phyloP scores from a whole-genome alignment of 208 protist species.

The Trypanosoma conorhini region DNA sequence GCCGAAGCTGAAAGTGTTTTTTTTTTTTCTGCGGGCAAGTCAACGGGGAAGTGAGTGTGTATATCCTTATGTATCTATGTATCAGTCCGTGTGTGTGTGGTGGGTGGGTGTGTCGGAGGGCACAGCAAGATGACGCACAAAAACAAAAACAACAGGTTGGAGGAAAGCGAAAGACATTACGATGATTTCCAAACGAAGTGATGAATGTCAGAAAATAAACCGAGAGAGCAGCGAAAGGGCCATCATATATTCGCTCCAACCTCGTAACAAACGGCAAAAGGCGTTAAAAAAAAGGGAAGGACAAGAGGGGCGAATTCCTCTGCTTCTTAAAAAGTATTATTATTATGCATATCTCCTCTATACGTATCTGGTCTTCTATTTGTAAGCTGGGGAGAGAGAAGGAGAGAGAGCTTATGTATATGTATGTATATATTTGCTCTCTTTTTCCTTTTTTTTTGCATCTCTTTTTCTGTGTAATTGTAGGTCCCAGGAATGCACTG shows the following conservation, averaged over 20 bases:
- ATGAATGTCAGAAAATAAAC: neutral
- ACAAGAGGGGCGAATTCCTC: no score
- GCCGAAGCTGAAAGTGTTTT: no score
- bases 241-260: no score
- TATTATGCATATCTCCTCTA: no score
- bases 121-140: neutral
- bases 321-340: no score
- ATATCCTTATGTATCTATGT: neutral
- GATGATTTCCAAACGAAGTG: neutral
- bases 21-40: no score
- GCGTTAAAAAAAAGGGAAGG: no score
- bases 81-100: neutral
- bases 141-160: neutral
- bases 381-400: no score
- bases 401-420: neutral
- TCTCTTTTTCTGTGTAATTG: constrained; percentile 25
- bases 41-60: constrained; percentile 3
- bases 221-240: no score
- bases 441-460: constrained; percentile 21
- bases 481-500: neutral
- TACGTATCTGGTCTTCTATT: neutral
- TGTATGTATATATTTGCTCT: constrained; percentile 11
- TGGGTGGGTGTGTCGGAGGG: no score
- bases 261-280: no score
- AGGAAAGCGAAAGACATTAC: no score